Evolutionary conservation across 768 basidiomycete species (phyloP).

Genomic region (Leccinum uliginosum): DNA sequence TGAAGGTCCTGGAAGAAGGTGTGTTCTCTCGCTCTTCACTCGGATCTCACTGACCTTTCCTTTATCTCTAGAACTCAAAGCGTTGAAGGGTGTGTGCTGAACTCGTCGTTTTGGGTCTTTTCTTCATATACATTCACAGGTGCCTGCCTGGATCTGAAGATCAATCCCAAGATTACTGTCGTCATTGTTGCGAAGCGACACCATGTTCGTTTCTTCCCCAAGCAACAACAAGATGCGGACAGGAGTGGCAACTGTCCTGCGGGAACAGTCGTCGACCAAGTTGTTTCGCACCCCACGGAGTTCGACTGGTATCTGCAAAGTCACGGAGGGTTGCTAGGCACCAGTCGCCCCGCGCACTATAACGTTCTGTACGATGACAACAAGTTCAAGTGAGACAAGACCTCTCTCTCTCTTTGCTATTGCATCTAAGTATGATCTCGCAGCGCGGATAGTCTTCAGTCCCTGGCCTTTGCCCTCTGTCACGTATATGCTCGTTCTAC

Average conservation of each 20-base stretch:
- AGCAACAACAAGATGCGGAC: slow-evolving; percentile 44
- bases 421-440: slow-evolving; percentile 6
- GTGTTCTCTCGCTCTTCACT: slow-evolving; percentile 7
- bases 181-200: slow-evolving; percentile 71
- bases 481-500: slow-evolving; percentile 80
- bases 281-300: slow-evolving; percentile 65
- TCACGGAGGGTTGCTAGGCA: slow-evolving; percentile 75
- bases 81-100: slow-evolving; percentile 47
- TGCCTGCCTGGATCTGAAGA: slow-evolving; percentile 56
- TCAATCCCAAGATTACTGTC: slow-evolving; percentile 66
- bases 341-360: slow-evolving; percentile 65
- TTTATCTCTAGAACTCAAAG: slow-evolving; percentile 46
- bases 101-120: background rate
- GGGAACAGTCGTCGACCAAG: slow-evolving; percentile 73
- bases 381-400: slow-evolving; percentile 44
- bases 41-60: background rate
- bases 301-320: slow-evolving; percentile 78
- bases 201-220: slow-evolving; percentile 52
- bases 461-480: slow-evolving; percentile 68
- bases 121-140: slow-evolving; percentile 34
- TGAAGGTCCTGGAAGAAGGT: slow-evolving; percentile 51
- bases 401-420: background rate
- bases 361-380: slow-evolving; percentile 46
- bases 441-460: slow-evolving; percentile 66
- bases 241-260: slow-evolving; percentile 70